phyloP scores from a whole-genome alignment of 2,329 filamentous ascomycete genomes.

The Fusarium camptoceras region DNA sequence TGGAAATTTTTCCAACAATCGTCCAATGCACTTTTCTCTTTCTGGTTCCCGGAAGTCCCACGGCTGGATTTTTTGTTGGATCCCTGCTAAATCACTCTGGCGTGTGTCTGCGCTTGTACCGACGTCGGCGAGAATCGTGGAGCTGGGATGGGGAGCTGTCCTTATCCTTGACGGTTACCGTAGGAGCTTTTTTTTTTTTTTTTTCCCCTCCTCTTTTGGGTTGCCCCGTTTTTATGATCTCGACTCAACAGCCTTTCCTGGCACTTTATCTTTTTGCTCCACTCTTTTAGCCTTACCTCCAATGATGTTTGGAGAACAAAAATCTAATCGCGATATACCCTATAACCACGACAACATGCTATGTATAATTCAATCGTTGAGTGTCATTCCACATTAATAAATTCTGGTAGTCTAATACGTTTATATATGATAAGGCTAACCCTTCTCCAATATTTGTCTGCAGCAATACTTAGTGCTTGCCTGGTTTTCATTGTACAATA shows the following conservation, averaged over 20 bases:
- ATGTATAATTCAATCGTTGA: neutral
- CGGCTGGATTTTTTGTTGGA: constrained; percentile 28
- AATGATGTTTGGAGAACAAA: neutral
- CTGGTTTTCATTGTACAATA: neutral
- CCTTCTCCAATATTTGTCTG: neutral
- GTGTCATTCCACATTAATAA: neutral
- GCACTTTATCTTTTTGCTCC: neutral
- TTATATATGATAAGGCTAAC: neutral
- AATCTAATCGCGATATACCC: neutral
- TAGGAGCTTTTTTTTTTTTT: constrained; percentile 20
- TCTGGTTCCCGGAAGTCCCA: constrained; percentile 22
- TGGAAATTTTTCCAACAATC: constrained; percentile 46
- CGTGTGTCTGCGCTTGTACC: constrained; percentile 35
- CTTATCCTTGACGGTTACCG: constrained; percentile 1
- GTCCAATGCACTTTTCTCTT: constrained; percentile 34
- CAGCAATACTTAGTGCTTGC: neutral
- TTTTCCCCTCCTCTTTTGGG: constrained; percentile 11
- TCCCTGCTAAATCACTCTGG: constrained; percentile 36
- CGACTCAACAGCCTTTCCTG: neutral
- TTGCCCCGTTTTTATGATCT: neutral
- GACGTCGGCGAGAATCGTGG: constrained; percentile 43
- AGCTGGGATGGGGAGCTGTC: constrained; percentile 20
- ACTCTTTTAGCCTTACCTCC: constrained; percentile 1
- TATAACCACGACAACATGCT: neutral
- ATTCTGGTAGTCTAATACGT: too few relatives aligned